Evolutionary conservation across 2,329 filamentous ascomycete genomes (phyloP), one percentile per base, ranked within the genome.

Genomic region (Gaeumannomyces tritici): DNA sequence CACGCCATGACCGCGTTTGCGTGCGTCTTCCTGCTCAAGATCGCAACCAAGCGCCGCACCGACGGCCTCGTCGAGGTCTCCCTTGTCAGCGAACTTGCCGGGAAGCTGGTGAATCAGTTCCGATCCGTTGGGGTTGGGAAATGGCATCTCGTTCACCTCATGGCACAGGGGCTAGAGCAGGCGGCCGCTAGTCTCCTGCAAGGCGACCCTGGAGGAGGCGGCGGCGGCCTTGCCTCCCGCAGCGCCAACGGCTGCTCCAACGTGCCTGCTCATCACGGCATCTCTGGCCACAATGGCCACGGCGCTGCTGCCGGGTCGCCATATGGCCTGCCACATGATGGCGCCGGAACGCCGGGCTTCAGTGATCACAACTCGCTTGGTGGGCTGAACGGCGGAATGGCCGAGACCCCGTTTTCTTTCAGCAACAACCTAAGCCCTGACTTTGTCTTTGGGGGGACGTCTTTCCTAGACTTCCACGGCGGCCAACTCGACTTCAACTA

Each of bases 1-100:
- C 77, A 80, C 63, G 79, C 77, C 57, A 83, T 82, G 80, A 80
- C 79, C 0, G 79, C 77, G 0, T 82, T 82, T 63, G 79, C 80
- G 1, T 81, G 78, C 66, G 78, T 81, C 66, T 82, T 83, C 63
- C 72, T 82, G 1, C 74, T 80, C 47, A 80, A 81, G 64, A 71
- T 81, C 1, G 73, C 78, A 1, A 73, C 75, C 28, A 79, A 77
- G 31, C 75, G 59, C 78, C 65, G 68, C 71, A 0, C 55, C 47
- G 73, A 72, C 8, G 71, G 73, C 4, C 71, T 78, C 2, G 73
- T 79, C 15, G 72, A 77, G 18, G 69, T 72, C 3, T 66, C 68
- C 1, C 66, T 71, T 1, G 76, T 79, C 1, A 69, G 71, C 29
- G 71, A 76, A 12, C 66, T 79, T 27, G 76, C 73, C 0, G 70